These are phyloP conservation scores for Leccinum rimulosum DNA, from an alignment of 768 basidiomycete genomes.

Conservation along the genomic window DNA sequence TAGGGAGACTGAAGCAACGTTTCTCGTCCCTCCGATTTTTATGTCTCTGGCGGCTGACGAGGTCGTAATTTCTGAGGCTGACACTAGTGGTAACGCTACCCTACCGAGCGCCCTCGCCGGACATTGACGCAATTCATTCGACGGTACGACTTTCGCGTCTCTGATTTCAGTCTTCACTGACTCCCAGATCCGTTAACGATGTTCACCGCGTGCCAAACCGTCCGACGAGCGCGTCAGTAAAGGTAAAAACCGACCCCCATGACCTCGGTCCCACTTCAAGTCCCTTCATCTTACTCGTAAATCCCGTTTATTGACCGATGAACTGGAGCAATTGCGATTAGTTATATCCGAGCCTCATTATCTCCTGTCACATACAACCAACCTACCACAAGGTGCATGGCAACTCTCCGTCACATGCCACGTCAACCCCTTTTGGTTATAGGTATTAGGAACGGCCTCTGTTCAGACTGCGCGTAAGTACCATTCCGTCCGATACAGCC, in stretches of 20 bases:
- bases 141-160: neutral
- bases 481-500: neutral
- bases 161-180: neutral
- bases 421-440: neutral
- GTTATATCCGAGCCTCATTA: neutral
- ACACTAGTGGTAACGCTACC: neutral
- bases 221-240: neutral
- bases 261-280: neutral
- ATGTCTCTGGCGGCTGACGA: constrained; percentile 25
- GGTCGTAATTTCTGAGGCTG: constrained; percentile 15
- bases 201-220: neutral
- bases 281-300: neutral
- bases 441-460: neutral
- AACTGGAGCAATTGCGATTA: neutral
- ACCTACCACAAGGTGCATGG: neutral
- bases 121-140: neutral
- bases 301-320: neutral
- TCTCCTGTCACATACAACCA: neutral
- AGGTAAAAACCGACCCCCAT: neutral
- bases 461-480: neutral
- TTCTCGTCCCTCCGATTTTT: constrained; percentile 13
- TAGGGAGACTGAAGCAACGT: neutral
- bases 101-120: neutral
- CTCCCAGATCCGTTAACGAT: neutral
- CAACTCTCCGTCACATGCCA: neutral